Evolutionary conservation across 257 asterid species (phyloP).

Genomic region (Solanum chiquidenum): DNA sequence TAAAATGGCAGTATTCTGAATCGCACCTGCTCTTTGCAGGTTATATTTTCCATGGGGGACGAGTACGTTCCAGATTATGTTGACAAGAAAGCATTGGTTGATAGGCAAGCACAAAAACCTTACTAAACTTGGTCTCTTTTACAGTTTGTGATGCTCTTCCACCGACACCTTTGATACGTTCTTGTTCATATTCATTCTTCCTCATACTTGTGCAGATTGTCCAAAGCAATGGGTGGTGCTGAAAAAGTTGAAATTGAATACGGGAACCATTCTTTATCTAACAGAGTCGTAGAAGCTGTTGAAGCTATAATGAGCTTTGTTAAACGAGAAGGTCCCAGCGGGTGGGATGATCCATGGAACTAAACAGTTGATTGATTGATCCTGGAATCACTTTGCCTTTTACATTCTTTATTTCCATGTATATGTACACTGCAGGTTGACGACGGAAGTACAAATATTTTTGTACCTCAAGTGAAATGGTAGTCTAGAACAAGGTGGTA

Average conservation of each 20-base stretch:
- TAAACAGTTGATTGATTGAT: conserved; percentile 2
- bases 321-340: conserved; percentile 71
- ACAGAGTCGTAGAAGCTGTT: conserved; percentile 63
- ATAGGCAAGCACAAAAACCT: conserved; percentile 44
- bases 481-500: not conserved
- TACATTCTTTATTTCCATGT: not conserved
- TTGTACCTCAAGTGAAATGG: not conserved
- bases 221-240: conserved; percentile 79
- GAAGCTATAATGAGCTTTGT: conserved; percentile 50
- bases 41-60: conserved; percentile 89
- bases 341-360: conserved; percentile 93
- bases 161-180: not conserved
- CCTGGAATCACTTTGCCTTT: not conserved
- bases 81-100: conserved; percentile 78
- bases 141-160: not conserved
- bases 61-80: conserved; percentile 85
- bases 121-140: not conserved
- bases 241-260: conserved; percentile 61
- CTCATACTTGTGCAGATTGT: conserved; percentile 35
- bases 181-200: not conserved
- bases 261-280: conserved; percentile 71
- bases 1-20: not conserved
- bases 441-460: not conserved
- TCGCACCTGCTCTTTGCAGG: conserved; percentile 23
- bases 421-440: not conserved